Percentiles rank a stretch among this genome's conserved stretches.
phyloP scores from a whole-genome alignment of 169 alveolate genomes.

The Eimeria nieschulzi region DNA sequence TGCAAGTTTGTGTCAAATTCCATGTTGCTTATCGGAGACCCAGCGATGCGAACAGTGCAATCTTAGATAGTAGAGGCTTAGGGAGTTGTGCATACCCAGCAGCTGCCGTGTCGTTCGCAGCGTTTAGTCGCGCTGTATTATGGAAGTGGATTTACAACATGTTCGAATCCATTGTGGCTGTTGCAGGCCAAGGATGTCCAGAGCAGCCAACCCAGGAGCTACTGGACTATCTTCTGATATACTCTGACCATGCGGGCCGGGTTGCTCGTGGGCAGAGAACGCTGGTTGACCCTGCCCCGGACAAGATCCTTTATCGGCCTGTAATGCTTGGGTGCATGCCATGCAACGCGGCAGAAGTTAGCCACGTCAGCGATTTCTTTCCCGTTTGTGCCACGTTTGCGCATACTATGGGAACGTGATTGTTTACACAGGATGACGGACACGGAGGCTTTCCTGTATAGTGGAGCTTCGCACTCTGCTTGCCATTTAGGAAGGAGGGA shows the following conservation, averaged over 20 bases:
- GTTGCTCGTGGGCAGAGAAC: conserved; percentile 74
- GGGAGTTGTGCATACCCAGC: background rate
- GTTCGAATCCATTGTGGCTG: conserved; percentile 1
- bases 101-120: background rate
- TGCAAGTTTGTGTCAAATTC: too few species aligned
- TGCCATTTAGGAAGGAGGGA: too few species aligned
- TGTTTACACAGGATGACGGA: too few species aligned
- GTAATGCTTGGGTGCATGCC: conserved; percentile 65
- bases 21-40: too few species aligned
- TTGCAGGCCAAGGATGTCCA: conserved; percentile 70
- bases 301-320: conserved; percentile 61
- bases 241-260: conserved; percentile 72
- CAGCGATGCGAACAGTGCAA: too few species aligned
- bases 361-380: conserved; percentile 74
- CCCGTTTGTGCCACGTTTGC: conserved; percentile 76
- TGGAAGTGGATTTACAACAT: background rate
- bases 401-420: background rate
- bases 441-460: too few species aligned
- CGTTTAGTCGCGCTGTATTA: background rate
- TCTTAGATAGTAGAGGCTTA: background rate
- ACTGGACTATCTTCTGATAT: conserved; percentile 69
- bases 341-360: conserved; percentile 36
- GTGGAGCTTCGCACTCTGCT: too few species aligned
- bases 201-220: conserved; percentile 62
- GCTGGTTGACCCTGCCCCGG: conserved; percentile 54